A percentile compares a stretch with the other conserved stretches of the same genome.
phyloP scores from a whole-genome alignment of 805 yeast species.

The Metschnikowia baotianmanensis region DNA sequence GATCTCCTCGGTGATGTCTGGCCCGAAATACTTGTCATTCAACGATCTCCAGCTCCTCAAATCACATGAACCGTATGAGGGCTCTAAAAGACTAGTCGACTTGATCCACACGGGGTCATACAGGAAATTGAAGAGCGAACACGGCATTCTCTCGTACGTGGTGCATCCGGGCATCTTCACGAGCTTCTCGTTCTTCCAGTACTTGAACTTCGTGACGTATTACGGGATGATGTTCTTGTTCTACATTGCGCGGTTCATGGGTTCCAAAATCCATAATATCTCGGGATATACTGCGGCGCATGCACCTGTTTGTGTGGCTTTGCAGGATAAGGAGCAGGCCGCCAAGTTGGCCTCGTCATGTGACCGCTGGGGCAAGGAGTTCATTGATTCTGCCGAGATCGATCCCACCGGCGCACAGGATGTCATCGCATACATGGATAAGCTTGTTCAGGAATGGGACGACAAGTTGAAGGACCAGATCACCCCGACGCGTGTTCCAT shows the following conservation, averaged over 20 bases:
- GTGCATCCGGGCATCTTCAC: constrained; percentile 94
- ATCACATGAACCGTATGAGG: constrained; percentile 76
- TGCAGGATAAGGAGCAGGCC: constrained; percentile 52
- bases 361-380: constrained; percentile 61
- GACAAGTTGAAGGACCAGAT: constrained; percentile 72
- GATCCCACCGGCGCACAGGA: constrained; percentile 65
- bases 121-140: constrained; percentile 40
- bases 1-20: constrained; percentile 83
- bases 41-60: constrained; percentile 71
- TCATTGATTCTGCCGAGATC: constrained; percentile 52
- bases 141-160: constrained; percentile 68
- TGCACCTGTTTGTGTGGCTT: constrained; percentile 63
- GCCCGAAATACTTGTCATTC: constrained; percentile 67
- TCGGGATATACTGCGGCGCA: constrained; percentile 88
- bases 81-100: constrained; percentile 86
- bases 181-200: constrained; percentile 74
- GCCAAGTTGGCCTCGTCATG: constrained; percentile 69
- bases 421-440: constrained; percentile 61
- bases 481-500: constrained; percentile 41
- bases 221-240: constrained; percentile 85
- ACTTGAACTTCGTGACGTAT: constrained; percentile 73
- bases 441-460: constrained; percentile 67
- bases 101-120: constrained; percentile 74
- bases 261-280: constrained; percentile 87
- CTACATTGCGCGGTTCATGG: constrained; percentile 75